Evolutionary conservation across 1,284 basidiomycete genomes (phyloP).

Genomic region (Ganoderma multipileum): DNA sequence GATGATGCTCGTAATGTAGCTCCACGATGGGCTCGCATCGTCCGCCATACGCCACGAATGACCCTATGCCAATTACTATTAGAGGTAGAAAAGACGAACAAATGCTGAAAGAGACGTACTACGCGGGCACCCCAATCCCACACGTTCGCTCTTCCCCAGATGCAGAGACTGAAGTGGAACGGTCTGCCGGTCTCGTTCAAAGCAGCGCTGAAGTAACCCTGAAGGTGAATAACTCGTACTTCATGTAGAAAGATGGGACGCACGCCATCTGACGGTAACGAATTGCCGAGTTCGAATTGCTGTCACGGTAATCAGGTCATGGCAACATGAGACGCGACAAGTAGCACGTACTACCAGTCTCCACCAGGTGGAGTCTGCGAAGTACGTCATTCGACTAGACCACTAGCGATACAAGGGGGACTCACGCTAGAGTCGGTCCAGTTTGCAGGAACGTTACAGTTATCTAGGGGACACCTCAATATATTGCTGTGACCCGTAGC

Average conservation of each 20-base stretch:
- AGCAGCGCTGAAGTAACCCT: slow-evolving; percentile 45
- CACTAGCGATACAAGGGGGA: neutral
- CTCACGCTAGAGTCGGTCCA: slow-evolving; percentile 54
- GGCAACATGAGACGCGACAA: neutral
- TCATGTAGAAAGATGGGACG: slow-evolving; percentile 29
- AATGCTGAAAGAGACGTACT: slow-evolving; percentile 38
- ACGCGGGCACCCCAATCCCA: slow-evolving; percentile 63
- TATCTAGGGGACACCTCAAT: slow-evolving; percentile 45
- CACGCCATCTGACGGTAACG: slow-evolving; percentile 63
- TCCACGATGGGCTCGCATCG: slow-evolving; percentile 57
- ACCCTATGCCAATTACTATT: slow-evolving; percentile 41
- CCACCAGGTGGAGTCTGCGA: slow-evolving; percentile 46
- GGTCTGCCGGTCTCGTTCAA: slow-evolving; percentile 46
- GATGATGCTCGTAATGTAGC: slow-evolving; percentile 54
- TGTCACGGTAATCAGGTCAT: slow-evolving; percentile 27
- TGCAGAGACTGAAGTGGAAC: slow-evolving; percentile 57
- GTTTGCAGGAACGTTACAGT: slow-evolving; percentile 60
- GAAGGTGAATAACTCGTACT: neutral
- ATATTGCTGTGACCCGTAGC: neutral
- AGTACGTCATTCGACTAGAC: neutral
- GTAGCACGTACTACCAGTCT: slow-evolving; percentile 57
- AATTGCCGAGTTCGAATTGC: slow-evolving; percentile 62
- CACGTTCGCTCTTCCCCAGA: slow-evolving; percentile 58
- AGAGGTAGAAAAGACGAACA: neutral
- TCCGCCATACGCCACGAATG: slow-evolving; percentile 64